Percentiles rank a stretch among this genome's conserved stretches.
These are phyloP conservation scores for Peronospora destructor DNA, from an alignment of 352 stramenopile genomes.

Conservation along the genomic window DNA sequence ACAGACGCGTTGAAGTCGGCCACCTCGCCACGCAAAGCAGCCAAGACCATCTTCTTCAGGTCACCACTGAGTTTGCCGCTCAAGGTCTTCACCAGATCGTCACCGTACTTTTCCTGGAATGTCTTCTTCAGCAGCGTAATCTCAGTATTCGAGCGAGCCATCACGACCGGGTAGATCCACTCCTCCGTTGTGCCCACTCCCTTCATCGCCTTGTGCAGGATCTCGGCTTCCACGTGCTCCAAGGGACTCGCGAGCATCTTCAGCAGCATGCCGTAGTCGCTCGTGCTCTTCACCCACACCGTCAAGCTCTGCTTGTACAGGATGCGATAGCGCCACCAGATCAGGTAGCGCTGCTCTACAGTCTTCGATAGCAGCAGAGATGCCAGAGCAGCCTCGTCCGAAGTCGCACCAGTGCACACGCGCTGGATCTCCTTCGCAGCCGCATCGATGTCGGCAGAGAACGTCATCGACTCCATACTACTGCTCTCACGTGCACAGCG, in stretches of 20 bases:
- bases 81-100: conserved; percentile 43
- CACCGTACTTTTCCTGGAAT: conserved; percentile 39
- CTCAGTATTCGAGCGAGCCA: conserved; percentile 51
- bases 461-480: conserved; percentile 10
- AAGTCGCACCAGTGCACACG: conserved; percentile 2
- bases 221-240: conserved; percentile 52
- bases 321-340: conserved; percentile 25
- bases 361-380: conserved; percentile 19
- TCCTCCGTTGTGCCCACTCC: conserved; percentile 67
- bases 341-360: conserved; percentile 23
- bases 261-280: conserved; percentile 52
- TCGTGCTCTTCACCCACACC: conserved; percentile 45
- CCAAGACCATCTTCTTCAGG: conserved; percentile 53
- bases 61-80: conserved; percentile 45
- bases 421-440: conserved; percentile 36
- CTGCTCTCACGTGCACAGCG: not conserved
- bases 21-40: conserved; percentile 32
- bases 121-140: conserved; percentile 67
- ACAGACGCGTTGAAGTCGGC: conserved; percentile 40
- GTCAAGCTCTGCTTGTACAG: conserved; percentile 57
- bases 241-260: conserved; percentile 69
- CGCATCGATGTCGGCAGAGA: conserved; percentile 32
- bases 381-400: conserved; percentile 14
- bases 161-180: conserved; percentile 47
- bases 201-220: conserved; percentile 70